Conservation (phyloP, 2,329 filamentous ascomycete genomes). For the Trichoderma koningii region DNA sequence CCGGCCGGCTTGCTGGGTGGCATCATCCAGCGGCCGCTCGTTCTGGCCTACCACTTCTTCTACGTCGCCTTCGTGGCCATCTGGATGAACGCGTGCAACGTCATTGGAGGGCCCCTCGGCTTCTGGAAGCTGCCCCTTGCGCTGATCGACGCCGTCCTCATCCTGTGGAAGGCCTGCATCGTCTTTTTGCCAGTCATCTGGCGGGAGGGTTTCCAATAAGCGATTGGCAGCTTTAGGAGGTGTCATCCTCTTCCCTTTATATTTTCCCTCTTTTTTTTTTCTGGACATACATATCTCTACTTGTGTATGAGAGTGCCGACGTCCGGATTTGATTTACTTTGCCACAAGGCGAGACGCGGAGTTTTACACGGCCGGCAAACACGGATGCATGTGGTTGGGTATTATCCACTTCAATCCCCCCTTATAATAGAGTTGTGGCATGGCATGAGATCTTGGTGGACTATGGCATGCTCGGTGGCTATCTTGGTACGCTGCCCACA, state of each 20-base stretch:
- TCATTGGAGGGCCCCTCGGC: slow-evolving; percentile 44
- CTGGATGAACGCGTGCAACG: slow-evolving; percentile 58
- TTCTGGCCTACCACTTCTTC: slow-evolving; percentile 93
- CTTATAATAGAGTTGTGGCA: background rate
- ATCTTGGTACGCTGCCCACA: background rate
- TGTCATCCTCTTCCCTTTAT: background rate
- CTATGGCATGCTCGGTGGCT: background rate
- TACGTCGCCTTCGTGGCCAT: slow-evolving; percentile 86
- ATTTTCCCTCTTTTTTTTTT: background rate
- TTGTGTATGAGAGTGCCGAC: background rate
- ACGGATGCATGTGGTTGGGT: background rate
- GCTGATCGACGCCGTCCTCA: slow-evolving; percentile 64
- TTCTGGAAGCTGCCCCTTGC: slow-evolving; percentile 58
- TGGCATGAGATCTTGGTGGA: background rate
- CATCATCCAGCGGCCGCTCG: slow-evolving; percentile 72
- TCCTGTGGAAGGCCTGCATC: slow-evolving; percentile 78
- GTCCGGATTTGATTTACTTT: background rate
- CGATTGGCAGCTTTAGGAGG: background rate
- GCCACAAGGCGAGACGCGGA: slow-evolving; percentile 1
- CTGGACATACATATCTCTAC: background rate
- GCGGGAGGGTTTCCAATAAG: slow-evolving; percentile 54
- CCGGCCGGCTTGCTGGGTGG: slow-evolving; percentile 82
- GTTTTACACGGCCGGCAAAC: background rate
- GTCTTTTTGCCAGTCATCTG: slow-evolving; percentile 84
- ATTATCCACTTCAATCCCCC: background rate